These are phyloP conservation scores for Anethum foeniculum DNA, from an alignment of 140 eudicot species.

Conservation along the genomic window DNA sequence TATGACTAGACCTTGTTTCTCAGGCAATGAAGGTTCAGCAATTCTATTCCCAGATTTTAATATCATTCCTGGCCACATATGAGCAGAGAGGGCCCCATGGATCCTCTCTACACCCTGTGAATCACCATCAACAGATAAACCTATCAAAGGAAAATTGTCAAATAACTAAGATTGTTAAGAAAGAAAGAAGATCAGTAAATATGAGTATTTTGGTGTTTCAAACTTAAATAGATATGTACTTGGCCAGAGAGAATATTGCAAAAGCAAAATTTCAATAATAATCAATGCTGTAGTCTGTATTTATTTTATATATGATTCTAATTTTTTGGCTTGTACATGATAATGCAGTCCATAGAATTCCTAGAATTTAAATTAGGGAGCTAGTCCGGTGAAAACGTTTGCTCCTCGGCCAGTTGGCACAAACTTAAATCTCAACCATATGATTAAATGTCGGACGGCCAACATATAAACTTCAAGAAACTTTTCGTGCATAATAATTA, in stretches of 20 bases:
- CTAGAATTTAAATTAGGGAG: background rate
- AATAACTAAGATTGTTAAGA: background rate
- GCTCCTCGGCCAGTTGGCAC: background rate
- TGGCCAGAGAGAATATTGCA: background rate
- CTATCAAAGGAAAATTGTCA: slow-evolving; percentile 28
- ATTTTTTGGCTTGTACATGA: background rate
- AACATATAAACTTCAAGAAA: background rate
- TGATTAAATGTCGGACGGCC: background rate
- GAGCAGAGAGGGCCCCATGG: slow-evolving; percentile 79
- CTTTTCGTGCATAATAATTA: background rate
- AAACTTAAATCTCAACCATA: background rate
- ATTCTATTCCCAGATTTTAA: slow-evolving; percentile 81
- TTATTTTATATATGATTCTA: background rate
- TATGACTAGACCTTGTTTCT: slow-evolving; percentile 55
- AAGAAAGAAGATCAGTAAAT: background rate
- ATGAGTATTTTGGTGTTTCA: background rate
- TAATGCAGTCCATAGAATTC: background rate
- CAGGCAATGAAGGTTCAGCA: slow-evolving; percentile 67
- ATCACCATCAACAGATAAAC: slow-evolving; percentile 92
- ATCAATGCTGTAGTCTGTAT: background rate
- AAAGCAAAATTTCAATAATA: background rate
- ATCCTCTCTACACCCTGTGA: slow-evolving; percentile 88
- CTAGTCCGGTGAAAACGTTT: background rate
- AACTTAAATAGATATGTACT: background rate
- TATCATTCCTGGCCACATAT: slow-evolving; percentile 99